A percentile compares a stretch with the other conserved stretches of the same genome.
Evolutionary conservation across 176 grass and related monocot species (phyloP).

Genomic region (Juncus inflexus): DNA sequence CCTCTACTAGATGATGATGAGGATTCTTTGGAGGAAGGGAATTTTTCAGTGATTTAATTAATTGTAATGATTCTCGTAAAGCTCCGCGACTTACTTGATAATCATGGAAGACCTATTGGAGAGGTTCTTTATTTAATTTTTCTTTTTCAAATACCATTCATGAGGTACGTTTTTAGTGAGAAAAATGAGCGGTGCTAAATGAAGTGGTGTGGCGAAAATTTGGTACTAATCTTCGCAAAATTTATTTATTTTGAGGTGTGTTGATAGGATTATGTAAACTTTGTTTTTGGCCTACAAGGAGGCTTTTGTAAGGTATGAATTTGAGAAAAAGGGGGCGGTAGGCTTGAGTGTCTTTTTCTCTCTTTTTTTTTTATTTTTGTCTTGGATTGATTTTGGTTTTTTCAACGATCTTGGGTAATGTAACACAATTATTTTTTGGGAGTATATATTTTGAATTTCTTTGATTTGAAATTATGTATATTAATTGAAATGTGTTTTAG

Average conservation of each 20-base stretch:
- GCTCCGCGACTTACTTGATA: conserved; percentile 8
- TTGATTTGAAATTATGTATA: conserved; percentile 12
- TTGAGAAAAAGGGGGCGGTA: too few species aligned
- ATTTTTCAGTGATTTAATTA: conserved; percentile 8
- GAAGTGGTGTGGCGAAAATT: too few species aligned
- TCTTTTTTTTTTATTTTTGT: not conserved
- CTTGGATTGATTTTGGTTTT: conserved; percentile 6
- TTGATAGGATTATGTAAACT: too few species aligned
- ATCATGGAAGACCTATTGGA: conserved; percentile 21
- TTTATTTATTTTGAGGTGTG: too few species aligned
- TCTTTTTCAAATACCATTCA: too few species aligned
- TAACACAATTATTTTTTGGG: not conserved
- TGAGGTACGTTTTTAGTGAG: too few species aligned
- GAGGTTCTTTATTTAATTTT: conserved; percentile 11
- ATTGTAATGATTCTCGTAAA: not conserved
- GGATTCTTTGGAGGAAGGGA: not conserved
- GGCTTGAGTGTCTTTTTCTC: too few species aligned
- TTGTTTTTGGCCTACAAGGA: too few species aligned
- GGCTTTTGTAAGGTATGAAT: too few species aligned
- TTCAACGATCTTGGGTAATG: not conserved
- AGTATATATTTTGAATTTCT: not conserved
- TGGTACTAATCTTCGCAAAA: too few species aligned
- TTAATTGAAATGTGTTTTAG: not conserved
- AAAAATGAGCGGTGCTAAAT: too few species aligned
- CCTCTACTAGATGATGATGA: conserved; percentile 18